Evolutionary conservation across 331 rosid genomes (phyloP), one percentile per base, ranked within the genome.

Genomic region (Quercus lobata): DNA sequence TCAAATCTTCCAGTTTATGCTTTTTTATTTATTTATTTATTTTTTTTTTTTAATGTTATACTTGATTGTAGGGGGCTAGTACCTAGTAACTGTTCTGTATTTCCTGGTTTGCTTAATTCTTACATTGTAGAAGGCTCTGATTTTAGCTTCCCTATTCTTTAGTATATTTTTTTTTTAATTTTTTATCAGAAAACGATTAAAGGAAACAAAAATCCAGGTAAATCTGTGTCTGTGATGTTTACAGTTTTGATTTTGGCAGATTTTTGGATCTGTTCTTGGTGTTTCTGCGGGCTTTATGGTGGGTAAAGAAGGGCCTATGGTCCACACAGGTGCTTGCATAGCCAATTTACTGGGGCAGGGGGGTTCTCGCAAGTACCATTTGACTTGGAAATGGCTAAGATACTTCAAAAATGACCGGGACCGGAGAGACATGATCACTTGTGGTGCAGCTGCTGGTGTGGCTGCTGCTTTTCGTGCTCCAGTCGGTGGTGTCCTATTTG

Each of bases 381-480:
- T 92, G 73, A 92, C 93, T 61, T 88, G 96, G 86, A 85, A 32
- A 58, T 88, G 96, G 90, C 98, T 94, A 41, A 89, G 93, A 74
- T 84, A 76, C 84, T 94, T 90, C 88, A 90, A 94, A 84, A 92
- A 94, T 81, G 96, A 94, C 76, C 79, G 97, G 70, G 98, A 94
- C 84, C 88, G 97, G 69, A 85, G 98, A 72, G 98, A 94, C 89
- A 82, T 94, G 93, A 94, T 94, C 81, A 90, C 98, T 76, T 91
- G 96, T 77, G 98, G 97, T 75, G 98, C 98, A 27, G 98, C 92
- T 68, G 98, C 97, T 74, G 98, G 98, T 52, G 98, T 94, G 63
- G 98, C 98, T 27, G 94, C 97, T 65, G 98, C 98, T 70, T 89
- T 94, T 83, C 94, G 98, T 72, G 96, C 96, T 61, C 97, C 98